Evolutionary conservation across 1,284 basidiomycete species (phyloP), one percentile per base, ranked within the genome.

Genomic region (Malassezia vespertilionis): DNA sequence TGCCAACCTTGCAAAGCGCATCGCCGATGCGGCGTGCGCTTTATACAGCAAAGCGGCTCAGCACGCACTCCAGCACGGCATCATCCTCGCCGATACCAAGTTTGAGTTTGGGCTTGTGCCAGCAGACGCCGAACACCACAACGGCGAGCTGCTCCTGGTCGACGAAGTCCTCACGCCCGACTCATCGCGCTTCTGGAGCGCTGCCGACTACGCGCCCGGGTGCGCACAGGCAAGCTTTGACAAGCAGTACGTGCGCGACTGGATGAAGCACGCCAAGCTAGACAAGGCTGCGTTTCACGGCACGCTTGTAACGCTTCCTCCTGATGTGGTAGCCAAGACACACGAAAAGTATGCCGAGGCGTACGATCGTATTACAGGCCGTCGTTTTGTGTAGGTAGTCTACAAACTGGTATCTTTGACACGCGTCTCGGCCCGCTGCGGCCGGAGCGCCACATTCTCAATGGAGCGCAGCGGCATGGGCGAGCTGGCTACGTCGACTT

Each of bases 141-240:
- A 56, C 24, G 63, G 71, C 37, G 52, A 56, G 14, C 77, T 96
- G 39, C 85, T 93, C 59, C 78, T 97, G 32, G 82, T 97, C 56
- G 93, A 99, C 72, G 91, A 99, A 70, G 81, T 87, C 14, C 79
- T 99, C 42, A 97, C 93, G 0, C 90, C 91, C 5, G 93, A 97
- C 73, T 93, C 88, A 18, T 95, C 89, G 15, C 80, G 91, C 32
- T 99, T 96, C 76, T 97, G 93, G 91, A 82, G 87, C 1, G 76
- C 81, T 0, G 76, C 75, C 11, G 78, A 75, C 2, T 97, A 93
- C 74, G 72, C 74, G 31, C 76, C 80, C 2, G 91, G 91, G 8
- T 75, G 78, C 46, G 69, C 81, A 0, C 91, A 95, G 73, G 79
- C 82, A 17, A 88, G 86, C 63, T 97, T 93, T 64, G 93, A 97